A percentile compares a stretch with the other conserved stretches of the same genome.
phyloP scores from a whole-genome alignment of 768 basidiomycete species.

The Boletus pseudo-olivaceus region DNA sequence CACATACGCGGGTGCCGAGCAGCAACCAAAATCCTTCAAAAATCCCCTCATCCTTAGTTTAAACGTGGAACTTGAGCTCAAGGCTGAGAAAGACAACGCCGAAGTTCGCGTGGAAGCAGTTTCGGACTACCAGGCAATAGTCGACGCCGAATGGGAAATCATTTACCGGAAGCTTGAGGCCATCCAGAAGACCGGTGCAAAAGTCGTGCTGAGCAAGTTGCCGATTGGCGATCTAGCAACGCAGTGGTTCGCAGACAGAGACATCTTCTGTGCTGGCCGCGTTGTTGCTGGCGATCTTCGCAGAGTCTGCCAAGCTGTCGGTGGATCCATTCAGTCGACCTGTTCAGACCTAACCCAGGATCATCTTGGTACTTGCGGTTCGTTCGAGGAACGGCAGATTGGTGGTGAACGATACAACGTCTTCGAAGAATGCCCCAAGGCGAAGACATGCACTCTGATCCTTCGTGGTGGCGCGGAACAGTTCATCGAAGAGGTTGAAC shows the following conservation, averaged over 20 bases:
- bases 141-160: slow-evolving; percentile 99
- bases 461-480: slow-evolving; percentile 97
- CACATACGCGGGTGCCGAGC: slow-evolving; percentile 98
- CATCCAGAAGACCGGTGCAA: slow-evolving; percentile 94
- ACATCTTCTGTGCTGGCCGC: slow-evolving; percentile 98
- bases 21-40: slow-evolving; percentile 92
- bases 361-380: slow-evolving; percentile 91
- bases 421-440: slow-evolving; percentile 88
- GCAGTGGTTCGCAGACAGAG: slow-evolving; percentile 98
- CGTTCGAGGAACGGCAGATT: slow-evolving; percentile 92
- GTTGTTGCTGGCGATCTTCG: slow-evolving; percentile 87
- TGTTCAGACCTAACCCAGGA: slow-evolving; percentile 88
- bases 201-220: slow-evolving; percentile 95
- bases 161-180: slow-evolving; percentile 97
- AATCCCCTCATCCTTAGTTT: slow-evolving; percentile 89
- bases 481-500: slow-evolving; percentile 97
- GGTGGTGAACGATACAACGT: slow-evolving; percentile 96
- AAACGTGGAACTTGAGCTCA: slow-evolving; percentile 97
- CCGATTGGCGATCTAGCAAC: slow-evolving; percentile 98
- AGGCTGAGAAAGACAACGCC: slow-evolving; percentile 99
- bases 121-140: slow-evolving; percentile 97
- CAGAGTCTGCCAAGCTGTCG: slow-evolving; percentile 93
- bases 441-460: slow-evolving; percentile 92
- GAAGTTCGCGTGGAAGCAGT: slow-evolving; percentile 97
- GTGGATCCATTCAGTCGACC: slow-evolving; percentile 92